Base-by-base conservation (phyloP, 2,329 filamentous ascomycete species). In the Pseudogymnoascus sp. region DNA sequence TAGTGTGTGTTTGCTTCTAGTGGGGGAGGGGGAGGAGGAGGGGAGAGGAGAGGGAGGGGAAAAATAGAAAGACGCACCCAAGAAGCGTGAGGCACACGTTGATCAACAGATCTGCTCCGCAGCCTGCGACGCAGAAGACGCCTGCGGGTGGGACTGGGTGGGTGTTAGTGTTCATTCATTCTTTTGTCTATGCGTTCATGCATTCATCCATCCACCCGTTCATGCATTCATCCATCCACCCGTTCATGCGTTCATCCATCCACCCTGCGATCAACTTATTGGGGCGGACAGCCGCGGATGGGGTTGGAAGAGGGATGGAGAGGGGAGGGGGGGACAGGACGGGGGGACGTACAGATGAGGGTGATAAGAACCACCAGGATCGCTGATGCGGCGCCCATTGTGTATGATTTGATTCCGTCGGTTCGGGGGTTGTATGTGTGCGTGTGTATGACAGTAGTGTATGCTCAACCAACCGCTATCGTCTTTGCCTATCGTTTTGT, bases 331-430 rank as follows among this genome's bases (percentile, higher is more conserved):
- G n/a, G n/a, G n/a, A n/a, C n/a, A n/a, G n/a, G n/a, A n/a, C n/a
- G 63, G 38, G 15, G 33, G 53, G 4, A 68, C 76, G 67, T 73
- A 81, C 78, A 70, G 67, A 81, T 73, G 28, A 81, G 67, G 42
- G 79, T 80, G 68, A 80, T 72, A 21, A 81, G 68, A 44, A 81
- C 75, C 64, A 81, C 66, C 63, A 77, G 73, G 31, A 80, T 67
- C 53, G 75, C 75, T 17, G 77, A 76, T 28, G 69, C 66, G 21
- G 66, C 68, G 62, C 72, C 72, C 73, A 76, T 75, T 4, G 4
- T 42, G 28, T 68, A 3, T 19, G 19, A 7, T 53, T 21, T 26
- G n/a, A n/a, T n/a, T n/a, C n/a, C n/a, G n/a, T n/a, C n/a, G n/a
- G n/a, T n/a, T n/a, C n/a, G n/a, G n/a, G n/a, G n/a, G n/a, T n/a